phyloP scores from a whole-genome alignment of 768 basidiomycete species.

The Pholiota conissans region DNA sequence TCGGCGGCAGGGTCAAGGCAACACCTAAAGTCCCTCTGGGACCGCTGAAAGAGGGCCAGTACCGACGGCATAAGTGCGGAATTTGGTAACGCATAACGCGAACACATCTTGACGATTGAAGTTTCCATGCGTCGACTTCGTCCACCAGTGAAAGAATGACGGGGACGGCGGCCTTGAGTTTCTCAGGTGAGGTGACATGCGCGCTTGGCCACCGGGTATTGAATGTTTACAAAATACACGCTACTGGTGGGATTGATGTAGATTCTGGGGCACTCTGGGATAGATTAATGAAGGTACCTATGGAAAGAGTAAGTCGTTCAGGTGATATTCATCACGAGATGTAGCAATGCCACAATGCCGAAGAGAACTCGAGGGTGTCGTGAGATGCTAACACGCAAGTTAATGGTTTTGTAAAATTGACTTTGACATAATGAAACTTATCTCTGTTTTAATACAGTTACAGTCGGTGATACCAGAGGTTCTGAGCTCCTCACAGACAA shows the following conservation, averaged over 20 bases:
- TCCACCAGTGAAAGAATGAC: not conserved
- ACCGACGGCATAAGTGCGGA: conserved; percentile 11
- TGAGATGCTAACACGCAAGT: not conserved
- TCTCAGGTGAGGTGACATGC: not conserved
- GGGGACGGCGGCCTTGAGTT: conserved; percentile 2
- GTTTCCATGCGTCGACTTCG: not conserved
- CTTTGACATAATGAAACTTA: not conserved
- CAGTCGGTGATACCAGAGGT: not conserved
- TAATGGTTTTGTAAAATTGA: not conserved
- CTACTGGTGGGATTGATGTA: not conserved
- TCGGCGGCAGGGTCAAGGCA: not conserved
- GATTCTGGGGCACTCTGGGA: not conserved
- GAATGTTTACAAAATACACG: not conserved
- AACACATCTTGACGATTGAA: not conserved
- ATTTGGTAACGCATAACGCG: not conserved
- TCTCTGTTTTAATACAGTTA: not conserved
- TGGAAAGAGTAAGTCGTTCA: not conserved
- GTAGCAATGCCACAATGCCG: conserved; percentile 18
- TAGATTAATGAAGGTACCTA: conserved; percentile 1
- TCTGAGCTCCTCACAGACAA: not conserved
- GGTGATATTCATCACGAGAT: conserved; percentile 9
- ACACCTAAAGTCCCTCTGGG: not conserved
- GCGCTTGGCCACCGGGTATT: conserved; percentile 3
- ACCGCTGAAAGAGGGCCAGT: not conserved
- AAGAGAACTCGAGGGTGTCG: conserved; percentile 11